phyloP scores from a whole-genome alignment of 2,329 filamentous ascomycete genomes.

The Penicillium sp. region DNA sequence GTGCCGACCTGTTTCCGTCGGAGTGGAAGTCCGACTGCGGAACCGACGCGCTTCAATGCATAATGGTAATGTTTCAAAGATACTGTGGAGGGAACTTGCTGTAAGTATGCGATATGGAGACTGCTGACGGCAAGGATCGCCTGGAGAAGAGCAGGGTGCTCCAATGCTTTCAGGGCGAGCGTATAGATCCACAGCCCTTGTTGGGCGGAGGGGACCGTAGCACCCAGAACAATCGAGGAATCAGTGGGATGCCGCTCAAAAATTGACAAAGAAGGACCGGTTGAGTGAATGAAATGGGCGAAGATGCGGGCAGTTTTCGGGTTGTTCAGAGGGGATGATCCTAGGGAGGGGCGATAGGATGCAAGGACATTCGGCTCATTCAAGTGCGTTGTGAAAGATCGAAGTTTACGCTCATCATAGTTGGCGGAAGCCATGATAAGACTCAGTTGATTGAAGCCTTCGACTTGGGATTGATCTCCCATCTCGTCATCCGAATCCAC shows the following conservation, averaged over 20 bases:
- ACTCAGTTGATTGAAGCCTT: slow-evolving; percentile 41
- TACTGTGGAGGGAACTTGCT: slow-evolving; percentile 71
- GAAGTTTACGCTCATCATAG: slow-evolving; percentile 48
- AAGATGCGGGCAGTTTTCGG: slow-evolving; percentile 80
- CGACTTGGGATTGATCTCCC: slow-evolving; percentile 39
- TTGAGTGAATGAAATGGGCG: slow-evolving; percentile 87
- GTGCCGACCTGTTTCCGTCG: slow-evolving; percentile 76
- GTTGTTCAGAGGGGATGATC: slow-evolving; percentile 75
- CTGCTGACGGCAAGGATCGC: slow-evolving; percentile 86
- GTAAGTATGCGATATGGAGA: slow-evolving; percentile 82
- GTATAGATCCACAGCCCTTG: slow-evolving; percentile 68
- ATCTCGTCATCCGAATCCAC: slow-evolving; percentile 63
- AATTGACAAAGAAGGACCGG: slow-evolving; percentile 80
- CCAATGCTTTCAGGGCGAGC: slow-evolving; percentile 78
- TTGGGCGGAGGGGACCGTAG: slow-evolving; percentile 62
- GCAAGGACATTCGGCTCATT: slow-evolving; percentile 56
- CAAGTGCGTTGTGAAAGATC: slow-evolving; percentile 51
- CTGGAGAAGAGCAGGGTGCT: slow-evolving; percentile 83
- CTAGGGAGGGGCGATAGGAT: slow-evolving; percentile 66
- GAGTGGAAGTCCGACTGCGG: slow-evolving; percentile 68
- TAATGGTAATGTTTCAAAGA: slow-evolving; percentile 92
- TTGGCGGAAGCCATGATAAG: slow-evolving; percentile 49
- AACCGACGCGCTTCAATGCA: slow-evolving; percentile 74
- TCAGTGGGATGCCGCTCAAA: slow-evolving; percentile 82
- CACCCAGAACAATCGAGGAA: slow-evolving; percentile 66